A percentile compares a stretch with the other conserved stretches of the same genome.
phyloP scores from a whole-genome alignment of 768 basidiomycete species.

The Hypsizygus marmoreus region DNA sequence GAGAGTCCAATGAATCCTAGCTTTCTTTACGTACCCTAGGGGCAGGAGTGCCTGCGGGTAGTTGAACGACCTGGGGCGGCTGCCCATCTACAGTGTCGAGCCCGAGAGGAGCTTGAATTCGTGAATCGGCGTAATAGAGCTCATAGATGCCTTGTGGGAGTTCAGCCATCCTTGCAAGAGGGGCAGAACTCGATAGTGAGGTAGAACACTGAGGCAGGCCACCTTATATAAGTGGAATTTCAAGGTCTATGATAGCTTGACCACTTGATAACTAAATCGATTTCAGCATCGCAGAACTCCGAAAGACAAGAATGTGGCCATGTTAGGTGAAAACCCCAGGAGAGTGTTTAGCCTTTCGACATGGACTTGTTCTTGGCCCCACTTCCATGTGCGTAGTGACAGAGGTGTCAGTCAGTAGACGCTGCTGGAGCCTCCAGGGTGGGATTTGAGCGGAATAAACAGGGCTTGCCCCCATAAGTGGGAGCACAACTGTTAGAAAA shows the following conservation, averaged over 20 bases:
- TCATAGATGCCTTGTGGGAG: conserved; percentile 5
- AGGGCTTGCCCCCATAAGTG: background rate
- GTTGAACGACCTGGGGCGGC: conserved; percentile 7
- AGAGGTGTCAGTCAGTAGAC: background rate
- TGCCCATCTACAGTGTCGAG: conserved; percentile 6
- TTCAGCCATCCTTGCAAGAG: background rate
- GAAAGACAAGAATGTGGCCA: no score
- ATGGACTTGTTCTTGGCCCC: no score
- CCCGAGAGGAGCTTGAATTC: background rate
- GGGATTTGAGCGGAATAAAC: background rate
- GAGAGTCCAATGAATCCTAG: no score
- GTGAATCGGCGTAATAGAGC: background rate
- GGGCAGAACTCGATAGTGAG: no score
- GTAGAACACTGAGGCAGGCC: no score
- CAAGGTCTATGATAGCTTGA: no score
- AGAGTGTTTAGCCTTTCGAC: no score
- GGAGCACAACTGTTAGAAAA: background rate
- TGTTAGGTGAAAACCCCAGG: no score
- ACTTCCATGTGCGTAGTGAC: no score
- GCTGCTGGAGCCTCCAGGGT: background rate
- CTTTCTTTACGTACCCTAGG: conserved; percentile 2
- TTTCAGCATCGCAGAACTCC: no score
- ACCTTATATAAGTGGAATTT: no score
- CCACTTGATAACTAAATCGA: no score
- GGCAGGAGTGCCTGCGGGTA: background rate